Evolutionary conservation across 257 asterid species (phyloP).

Genomic region (Orobanche coerulescens): DNA sequence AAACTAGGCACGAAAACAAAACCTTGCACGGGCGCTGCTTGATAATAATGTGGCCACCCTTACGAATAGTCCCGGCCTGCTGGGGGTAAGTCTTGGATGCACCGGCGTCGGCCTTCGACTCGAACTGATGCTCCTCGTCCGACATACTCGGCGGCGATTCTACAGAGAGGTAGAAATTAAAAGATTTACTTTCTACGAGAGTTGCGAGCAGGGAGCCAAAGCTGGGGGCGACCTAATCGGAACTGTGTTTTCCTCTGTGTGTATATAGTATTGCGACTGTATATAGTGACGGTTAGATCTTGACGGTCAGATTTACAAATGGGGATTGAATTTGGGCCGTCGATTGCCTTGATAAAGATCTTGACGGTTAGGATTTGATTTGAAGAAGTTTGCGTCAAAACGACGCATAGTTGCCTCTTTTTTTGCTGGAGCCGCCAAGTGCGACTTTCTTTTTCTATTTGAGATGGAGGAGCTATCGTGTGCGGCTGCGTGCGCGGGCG

Average conservation of each 20-base stretch:
- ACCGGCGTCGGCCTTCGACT: conserved; percentile 67
- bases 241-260: neutral
- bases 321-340: conserved; percentile 11
- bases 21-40: conserved; percentile 66
- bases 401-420: conserved; percentile 30
- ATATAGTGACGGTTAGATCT: too few relatives aligned
- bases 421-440: neutral
- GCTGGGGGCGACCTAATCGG: neutral
- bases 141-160: conserved; percentile 35
- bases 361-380: conserved; percentile 28
- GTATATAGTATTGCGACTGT: too few relatives aligned
- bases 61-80: conserved; percentile 66
- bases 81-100: conserved; percentile 62
- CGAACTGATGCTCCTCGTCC: conserved; percentile 67
- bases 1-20: neutral
- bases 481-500: neutral
- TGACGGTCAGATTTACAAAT: too few relatives aligned
- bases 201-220: neutral
- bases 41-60: conserved; percentile 54
- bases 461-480: neutral
- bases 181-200: neutral
- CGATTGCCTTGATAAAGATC: neutral
- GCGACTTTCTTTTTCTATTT: neutral
- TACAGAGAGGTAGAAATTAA: neutral
- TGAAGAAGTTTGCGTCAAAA: conserved; percentile 26